phyloP scores from a whole-genome alignment of 164 flowering plant genomes.

The Tetracentron sinense region DNA sequence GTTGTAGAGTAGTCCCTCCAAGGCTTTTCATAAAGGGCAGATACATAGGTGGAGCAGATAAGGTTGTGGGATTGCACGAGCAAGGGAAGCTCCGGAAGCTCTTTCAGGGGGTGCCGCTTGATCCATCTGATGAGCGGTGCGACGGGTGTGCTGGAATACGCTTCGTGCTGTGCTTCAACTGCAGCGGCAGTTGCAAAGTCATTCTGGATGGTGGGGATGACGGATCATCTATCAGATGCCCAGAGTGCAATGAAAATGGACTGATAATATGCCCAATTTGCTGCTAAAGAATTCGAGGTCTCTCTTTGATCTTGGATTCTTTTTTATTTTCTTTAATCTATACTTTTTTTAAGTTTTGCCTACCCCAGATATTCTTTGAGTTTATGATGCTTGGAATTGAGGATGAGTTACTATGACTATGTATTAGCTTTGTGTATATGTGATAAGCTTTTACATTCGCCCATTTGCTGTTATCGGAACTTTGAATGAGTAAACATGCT shows the following conservation, averaged over 20 bases:
- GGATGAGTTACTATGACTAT: not conserved
- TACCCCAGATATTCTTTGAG: slow-evolving; percentile 7
- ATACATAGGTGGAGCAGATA: slow-evolving; percentile 78
- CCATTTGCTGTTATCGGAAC: not conserved
- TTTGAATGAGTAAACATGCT: not conserved
- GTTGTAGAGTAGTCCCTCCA: slow-evolving; percentile 62
- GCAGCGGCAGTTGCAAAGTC: slow-evolving; percentile 68
- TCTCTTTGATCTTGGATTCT: not conserved
- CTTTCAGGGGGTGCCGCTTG: slow-evolving; percentile 45
- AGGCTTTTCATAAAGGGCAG: slow-evolving; percentile 77
- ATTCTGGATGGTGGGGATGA: slow-evolving; percentile 20
- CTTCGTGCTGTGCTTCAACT: slow-evolving; percentile 56
- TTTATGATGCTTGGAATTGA: not conserved
- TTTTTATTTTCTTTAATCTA: not conserved
- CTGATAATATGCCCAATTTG: slow-evolving; percentile 65
- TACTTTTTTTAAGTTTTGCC: no score
- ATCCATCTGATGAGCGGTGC: slow-evolving; percentile 29
- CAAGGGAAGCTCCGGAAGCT: slow-evolving; percentile 63
- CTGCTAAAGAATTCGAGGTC: slow-evolving; percentile 23
- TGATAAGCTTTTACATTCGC: not conserved
- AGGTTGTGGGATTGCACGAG: slow-evolving; percentile 62
- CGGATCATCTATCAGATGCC: slow-evolving; percentile 45
- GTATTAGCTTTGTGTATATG: slow-evolving; percentile 2
- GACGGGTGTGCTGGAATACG: slow-evolving; percentile 45
- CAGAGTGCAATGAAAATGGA: slow-evolving; percentile 81